Base-by-base conservation (phyloP, 208 protist genomes). In the Trypanosomatidae sp. region DNA sequence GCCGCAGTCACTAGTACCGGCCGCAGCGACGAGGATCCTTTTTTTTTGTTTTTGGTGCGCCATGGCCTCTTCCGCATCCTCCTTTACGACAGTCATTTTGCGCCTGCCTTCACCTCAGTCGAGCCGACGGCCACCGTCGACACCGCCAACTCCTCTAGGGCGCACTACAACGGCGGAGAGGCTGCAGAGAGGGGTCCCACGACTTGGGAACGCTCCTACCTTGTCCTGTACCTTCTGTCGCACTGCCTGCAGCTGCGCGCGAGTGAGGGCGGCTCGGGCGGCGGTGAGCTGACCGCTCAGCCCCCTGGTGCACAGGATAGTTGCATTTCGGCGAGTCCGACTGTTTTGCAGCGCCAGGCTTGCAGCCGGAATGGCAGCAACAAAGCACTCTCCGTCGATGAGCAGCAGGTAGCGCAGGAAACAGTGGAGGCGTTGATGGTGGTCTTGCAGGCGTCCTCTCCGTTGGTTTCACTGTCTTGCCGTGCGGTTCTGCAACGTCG, bases 31-130 rank as follows among this genome's bases (percentile, higher is more conserved):
- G 53, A 70, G 55, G 59, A 76, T 59, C 50, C 41, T 39, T 39
- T 76, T 30, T 46, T 84, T 58, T 60, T 74, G 19, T 69, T 78
- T 33, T 73, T 91, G 28, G 69, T 91, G 17, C 74, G 81, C 58
- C 72, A 77, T 46, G 86, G 83, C 9, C 73, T 91, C 25, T 83
- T 86, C 52, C 68, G 74, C 44, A 74, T 83, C 17, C 36, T 91
- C 36, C 79, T 91, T 55, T 62, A 83, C 62, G 78, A 87, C 36
- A 49, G 60, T 19, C 56, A 74, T 47, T 85, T 77, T 68, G 33
- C 68, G 66, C 7, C 55, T 3, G 66, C 62, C 5, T 87, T 90
- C 76, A 64, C 67, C 47, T 17, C 39, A 6, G 55, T 79, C 56
- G 52, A 72, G 58, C 44, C 65, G 22, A 62, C n/a, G 22, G 15